Base-by-base conservation (phyloP, 768 basidiomycete species). In the Agrocybe chaxingu region DNA sequence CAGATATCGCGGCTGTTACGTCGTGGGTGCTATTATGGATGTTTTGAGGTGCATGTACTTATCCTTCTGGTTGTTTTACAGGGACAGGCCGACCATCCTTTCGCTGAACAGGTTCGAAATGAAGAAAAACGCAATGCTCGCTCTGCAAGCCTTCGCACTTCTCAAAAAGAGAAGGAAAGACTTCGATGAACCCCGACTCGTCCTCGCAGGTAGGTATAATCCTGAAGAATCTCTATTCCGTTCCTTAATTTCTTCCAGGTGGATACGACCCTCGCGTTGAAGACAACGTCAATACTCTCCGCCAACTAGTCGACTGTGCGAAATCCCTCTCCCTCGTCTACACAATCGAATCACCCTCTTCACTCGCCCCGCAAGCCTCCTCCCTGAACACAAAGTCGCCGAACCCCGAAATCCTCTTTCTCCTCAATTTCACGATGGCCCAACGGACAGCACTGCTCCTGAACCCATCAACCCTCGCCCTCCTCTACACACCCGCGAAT, bases 21-120 rank as follows among this genome's bases (percentile, higher is more conserved):
- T 87, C 85, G 85, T 88, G 61, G 59, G 87, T 72, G 0, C 10
- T n/a, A 29, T 55, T 52, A 40, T n/a, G 47, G 19, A 44, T 40
- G 3, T 11, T n/a, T 16, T 46, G n/a, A 13, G 18, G 13, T 33
- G 40, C 8, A 19, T 31, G 13, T 24, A 13, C 37, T 42, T 32
- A 35, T 19, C 52, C 19, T 45, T 11, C 24, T 35, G n/a, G 50
- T 13, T 48, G 50, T 16, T 24, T 49, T 8, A n/a, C 8, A 31
- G 85, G 84, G 38, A 66, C 79, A 32, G 75, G 77, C 3, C 88
- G 0, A 93, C 91, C 0, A 67, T 98, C 3, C 62, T 98, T 0
- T 92, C 95, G 4, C 71, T 98, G 33, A 98, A 99, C 64, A 87
- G 96, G 2, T 98, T 96, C 62, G 97, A 99, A 68, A 81, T 78